Evolutionary conservation across 139 green algal species (phyloP).

Genomic region (Ettlia oleoabundans): DNA sequence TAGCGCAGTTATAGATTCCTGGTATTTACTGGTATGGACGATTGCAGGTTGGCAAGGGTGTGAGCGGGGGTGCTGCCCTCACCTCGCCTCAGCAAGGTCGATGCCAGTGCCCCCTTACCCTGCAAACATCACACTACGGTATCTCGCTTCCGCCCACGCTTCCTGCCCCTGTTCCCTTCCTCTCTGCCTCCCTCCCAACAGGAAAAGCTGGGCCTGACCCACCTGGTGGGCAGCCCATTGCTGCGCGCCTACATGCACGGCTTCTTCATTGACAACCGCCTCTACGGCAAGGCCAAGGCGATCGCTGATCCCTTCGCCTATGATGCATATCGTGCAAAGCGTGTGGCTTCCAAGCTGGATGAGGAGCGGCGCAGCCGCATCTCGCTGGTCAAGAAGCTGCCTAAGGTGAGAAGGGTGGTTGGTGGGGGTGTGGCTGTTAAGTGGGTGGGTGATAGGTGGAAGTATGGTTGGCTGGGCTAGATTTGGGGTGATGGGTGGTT

Average conservation of each 20-base stretch:
- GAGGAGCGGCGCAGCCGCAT: constrained; percentile 87
- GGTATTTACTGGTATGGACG: too few species aligned
- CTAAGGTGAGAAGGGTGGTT: constrained; percentile 68
- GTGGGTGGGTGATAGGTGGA: background rate
- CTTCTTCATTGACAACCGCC: constrained; percentile 95
- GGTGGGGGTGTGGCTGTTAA: background rate
- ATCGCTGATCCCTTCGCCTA: constrained; percentile 89
- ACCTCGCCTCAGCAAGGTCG: too few species aligned
- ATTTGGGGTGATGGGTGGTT: too few species aligned
- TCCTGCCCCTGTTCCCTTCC: background rate
- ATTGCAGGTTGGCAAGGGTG: too few species aligned
- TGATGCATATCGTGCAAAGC: constrained; percentile 87
- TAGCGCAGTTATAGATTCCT: too few species aligned
- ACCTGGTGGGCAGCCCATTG: constrained; percentile 93
- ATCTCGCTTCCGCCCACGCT: background rate
- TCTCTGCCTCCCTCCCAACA: constrained; percentile 37
- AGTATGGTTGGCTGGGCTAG: too few species aligned
- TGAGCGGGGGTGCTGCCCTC: too few species aligned
- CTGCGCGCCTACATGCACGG: constrained; percentile 99
- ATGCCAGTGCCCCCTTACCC: too few species aligned
- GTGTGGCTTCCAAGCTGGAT: constrained; percentile 87
- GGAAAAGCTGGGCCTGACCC: constrained; percentile 79
- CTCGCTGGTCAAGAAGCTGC: constrained; percentile 80
- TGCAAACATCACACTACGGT: too few species aligned
- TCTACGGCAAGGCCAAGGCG: constrained; percentile 82